Conservation (phyloP, 2,329 filamentous ascomycete species). For the Thyridium curvatum region DNA sequence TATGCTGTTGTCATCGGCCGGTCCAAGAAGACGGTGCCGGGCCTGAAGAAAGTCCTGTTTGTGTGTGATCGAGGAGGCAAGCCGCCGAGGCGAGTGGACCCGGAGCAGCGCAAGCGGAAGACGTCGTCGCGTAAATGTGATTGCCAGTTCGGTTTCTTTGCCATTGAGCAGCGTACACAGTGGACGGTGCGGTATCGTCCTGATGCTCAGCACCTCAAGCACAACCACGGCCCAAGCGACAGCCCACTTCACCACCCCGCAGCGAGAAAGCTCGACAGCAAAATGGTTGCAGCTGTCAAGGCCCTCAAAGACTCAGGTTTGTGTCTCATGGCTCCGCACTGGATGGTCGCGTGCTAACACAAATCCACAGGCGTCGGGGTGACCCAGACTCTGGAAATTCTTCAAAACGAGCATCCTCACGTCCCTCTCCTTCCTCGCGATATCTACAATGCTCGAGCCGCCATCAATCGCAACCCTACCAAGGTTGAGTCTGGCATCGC, state of each 20-base stretch:
- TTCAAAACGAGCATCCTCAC: slow-evolving; percentile 57
- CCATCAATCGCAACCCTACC: slow-evolving; percentile 58
- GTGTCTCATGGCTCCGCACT: not conserved
- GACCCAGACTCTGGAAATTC: slow-evolving; percentile 58
- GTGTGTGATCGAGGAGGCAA: slow-evolving; percentile 62
- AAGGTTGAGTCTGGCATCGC: slow-evolving; percentile 55
- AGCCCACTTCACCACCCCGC: slow-evolving; percentile 61
- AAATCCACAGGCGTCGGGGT: slow-evolving; percentile 51
- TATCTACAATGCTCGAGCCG: slow-evolving; percentile 62
- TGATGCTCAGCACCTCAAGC: slow-evolving; percentile 48
- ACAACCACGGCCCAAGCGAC: slow-evolving; percentile 62
- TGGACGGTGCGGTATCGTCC: slow-evolving; percentile 62
- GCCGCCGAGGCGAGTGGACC: slow-evolving; percentile 54
- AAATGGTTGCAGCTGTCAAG: slow-evolving; percentile 63
- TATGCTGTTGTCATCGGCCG: slow-evolving; percentile 64
- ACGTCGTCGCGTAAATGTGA: slow-evolving; percentile 65
- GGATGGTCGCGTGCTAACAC: slow-evolving; percentile 22
- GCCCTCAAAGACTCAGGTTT: slow-evolving; percentile 38
- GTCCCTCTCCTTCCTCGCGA: slow-evolving; percentile 58
- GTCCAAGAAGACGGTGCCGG: slow-evolving; percentile 62
- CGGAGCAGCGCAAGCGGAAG: slow-evolving; percentile 58
- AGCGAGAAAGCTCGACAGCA: slow-evolving; percentile 59
- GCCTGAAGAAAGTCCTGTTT: slow-evolving; percentile 61
- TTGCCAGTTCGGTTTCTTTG: slow-evolving; percentile 65
- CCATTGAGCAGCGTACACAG: slow-evolving; percentile 60